Percentiles rank a stretch among this genome's conserved stretches.
Conservation (phyloP, 1,284 basidiomycete species). For the Leccinum insigne region DNA sequence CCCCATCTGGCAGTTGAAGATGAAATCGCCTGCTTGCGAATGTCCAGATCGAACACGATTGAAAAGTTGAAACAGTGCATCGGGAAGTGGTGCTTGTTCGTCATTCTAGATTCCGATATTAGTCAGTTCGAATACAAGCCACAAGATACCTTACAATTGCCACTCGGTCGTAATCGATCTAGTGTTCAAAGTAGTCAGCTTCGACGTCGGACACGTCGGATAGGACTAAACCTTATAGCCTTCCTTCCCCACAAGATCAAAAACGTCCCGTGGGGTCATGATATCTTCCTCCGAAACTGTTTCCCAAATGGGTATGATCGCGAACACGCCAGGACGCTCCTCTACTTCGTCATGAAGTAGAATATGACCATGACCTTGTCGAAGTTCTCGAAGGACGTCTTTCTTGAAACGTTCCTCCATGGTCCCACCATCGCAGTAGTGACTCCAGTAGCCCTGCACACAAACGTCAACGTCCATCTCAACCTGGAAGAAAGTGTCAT, state of each 20-base stretch:
- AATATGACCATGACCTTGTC: conserved; percentile 75
- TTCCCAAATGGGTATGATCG: conserved; percentile 90
- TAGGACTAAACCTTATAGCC: conserved; percentile 60
- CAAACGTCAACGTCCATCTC: background rate
- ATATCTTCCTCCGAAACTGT: conserved; percentile 84
- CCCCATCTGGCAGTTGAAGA: conserved; percentile 90
- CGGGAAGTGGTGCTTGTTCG: conserved; percentile 93
- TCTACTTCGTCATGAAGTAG: conserved; percentile 96
- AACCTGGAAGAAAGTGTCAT: conserved; percentile 30
- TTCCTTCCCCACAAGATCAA: conserved; percentile 70
- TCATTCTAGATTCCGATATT: conserved; percentile 68
- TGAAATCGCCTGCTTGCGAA: conserved; percentile 69
- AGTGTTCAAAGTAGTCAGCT: conserved; percentile 13
- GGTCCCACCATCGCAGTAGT: conserved; percentile 86
- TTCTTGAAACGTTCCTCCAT: conserved; percentile 93
- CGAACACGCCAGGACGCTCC: conserved; percentile 88
- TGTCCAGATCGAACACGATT: conserved; percentile 71
- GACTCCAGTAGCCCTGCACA: conserved; percentile 85
- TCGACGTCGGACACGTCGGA: background rate
- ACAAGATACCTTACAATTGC: conserved; percentile 64
- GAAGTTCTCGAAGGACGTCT: conserved; percentile 86
- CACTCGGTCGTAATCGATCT: conserved; percentile 88
- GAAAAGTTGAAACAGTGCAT: conserved; percentile 77
- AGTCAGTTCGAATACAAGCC: background rate
- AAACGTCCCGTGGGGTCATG: conserved; percentile 91